Conservation (phyloP, 768 basidiomycete species). For the Symmetrospora coprosmae region DNA sequence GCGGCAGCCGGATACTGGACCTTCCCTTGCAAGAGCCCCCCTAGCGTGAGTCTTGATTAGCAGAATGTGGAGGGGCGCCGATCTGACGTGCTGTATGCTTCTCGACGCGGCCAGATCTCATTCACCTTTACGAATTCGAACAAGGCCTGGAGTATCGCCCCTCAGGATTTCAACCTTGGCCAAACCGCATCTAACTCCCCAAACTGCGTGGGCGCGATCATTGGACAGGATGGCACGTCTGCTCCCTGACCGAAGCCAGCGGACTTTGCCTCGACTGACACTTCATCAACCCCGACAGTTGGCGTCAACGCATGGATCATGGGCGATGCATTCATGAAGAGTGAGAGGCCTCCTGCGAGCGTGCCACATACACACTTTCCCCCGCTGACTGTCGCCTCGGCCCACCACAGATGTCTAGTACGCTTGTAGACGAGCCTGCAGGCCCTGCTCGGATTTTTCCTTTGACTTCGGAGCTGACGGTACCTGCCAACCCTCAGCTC, state of each 20-base stretch:
- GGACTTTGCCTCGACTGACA: no score
- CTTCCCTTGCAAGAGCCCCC: constrained; percentile 32
- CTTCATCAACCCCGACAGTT: neutral
- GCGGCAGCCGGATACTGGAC: constrained; percentile 34
- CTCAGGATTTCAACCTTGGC: constrained; percentile 40
- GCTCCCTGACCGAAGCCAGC: neutral
- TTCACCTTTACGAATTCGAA: constrained; percentile 42
- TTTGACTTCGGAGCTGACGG: neutral
- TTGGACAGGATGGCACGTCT: constrained; percentile 27
- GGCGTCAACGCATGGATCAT: constrained; percentile 11
- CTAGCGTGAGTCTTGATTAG: constrained; percentile 28
- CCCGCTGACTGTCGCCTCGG: neutral
- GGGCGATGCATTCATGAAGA: constrained; percentile 18
- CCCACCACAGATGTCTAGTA: constrained; percentile 1
- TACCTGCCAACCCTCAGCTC: neutral
- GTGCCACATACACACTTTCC: no score
- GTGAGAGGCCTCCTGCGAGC: no score
- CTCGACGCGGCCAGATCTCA: constrained; percentile 33
- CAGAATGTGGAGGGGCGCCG: neutral
- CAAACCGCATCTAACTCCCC: neutral
- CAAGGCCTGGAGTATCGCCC: constrained; percentile 40
- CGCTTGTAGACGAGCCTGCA: no score
- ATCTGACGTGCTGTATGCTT: no score
- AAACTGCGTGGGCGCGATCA: constrained; percentile 28
- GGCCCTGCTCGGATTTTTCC: neutral